Conservation (phyloP, 192 early-diverging fungal species). For the Podila horticola region DNA sequence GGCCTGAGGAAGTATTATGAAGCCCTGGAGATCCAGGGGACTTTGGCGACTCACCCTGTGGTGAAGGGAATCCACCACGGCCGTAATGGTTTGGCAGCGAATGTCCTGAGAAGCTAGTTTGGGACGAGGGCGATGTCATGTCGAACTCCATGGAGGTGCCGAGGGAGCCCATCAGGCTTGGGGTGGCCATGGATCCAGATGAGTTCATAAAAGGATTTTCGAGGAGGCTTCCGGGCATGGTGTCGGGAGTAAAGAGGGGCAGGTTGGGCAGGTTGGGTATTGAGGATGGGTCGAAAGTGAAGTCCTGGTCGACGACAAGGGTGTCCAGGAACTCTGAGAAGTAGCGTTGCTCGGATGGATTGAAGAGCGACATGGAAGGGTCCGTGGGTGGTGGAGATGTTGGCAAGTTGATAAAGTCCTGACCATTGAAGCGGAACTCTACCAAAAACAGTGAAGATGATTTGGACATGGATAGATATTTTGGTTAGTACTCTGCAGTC, state of each 20-base stretch:
- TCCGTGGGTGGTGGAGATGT: slow-evolving; percentile 18
- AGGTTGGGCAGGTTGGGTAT: slow-evolving; percentile 38
- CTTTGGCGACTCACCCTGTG: slow-evolving; percentile 1
- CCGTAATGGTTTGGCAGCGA: slow-evolving; percentile 8
- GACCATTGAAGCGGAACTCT: slow-evolving; percentile 37
- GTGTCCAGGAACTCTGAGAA: slow-evolving; percentile 64
- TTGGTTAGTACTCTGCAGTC: neutral
- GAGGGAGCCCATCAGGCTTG: neutral
- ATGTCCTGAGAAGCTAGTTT: neutral
- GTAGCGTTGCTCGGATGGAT: slow-evolving; percentile 55
- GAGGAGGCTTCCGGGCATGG: slow-evolving; percentile 15
- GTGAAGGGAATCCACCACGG: slow-evolving; percentile 2
- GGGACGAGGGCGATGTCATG: slow-evolving; percentile 39
- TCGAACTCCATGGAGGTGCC: slow-evolving; percentile 36
- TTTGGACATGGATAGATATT: neutral
- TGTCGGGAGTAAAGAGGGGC: slow-evolving; percentile 16
- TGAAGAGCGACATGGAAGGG: slow-evolving; percentile 34
- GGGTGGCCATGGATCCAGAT: neutral
- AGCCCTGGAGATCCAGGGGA: slow-evolving; percentile 3
- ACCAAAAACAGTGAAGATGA: neutral
- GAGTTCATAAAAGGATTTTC: slow-evolving; percentile 6
- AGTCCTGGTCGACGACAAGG: slow-evolving; percentile 60
- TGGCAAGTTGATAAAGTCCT: slow-evolving; percentile 41
- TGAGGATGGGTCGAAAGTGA: slow-evolving; percentile 37
- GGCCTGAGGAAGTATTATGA: neutral